phyloP scores from a whole-genome alignment of 805 yeast genomes.

The Ogataea nakhonphanomensis region DNA sequence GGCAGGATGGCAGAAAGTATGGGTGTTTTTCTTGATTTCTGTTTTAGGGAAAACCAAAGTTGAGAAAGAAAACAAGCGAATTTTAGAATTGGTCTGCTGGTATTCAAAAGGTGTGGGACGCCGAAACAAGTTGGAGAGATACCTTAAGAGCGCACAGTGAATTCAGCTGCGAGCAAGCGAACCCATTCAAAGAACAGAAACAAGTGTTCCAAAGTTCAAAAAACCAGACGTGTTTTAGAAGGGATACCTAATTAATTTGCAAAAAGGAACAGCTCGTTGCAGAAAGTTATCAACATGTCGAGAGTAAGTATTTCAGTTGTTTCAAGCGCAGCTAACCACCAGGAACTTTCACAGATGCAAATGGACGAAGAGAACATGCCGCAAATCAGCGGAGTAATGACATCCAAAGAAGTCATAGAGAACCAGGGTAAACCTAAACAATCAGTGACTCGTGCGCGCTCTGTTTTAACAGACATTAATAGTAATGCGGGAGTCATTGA shows the following conservation, averaged over 20 bases:
- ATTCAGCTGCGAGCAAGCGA: not conserved
- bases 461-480: constrained; percentile 29
- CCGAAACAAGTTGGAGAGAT: constrained; percentile 1
- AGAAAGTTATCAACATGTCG: constrained; percentile 2
- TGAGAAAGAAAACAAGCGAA: constrained; percentile 17
- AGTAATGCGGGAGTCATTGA: constrained; percentile 16
- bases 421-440: constrained; percentile 14
- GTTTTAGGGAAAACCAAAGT: constrained; percentile 18
- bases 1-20: constrained; percentile 21
- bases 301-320: constrained; percentile 2
- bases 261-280: not conserved
- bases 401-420: constrained; percentile 13
- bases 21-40: constrained; percentile 17
- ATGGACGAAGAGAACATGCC: constrained; percentile 31
- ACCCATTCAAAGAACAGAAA: not conserved
- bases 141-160: constrained; percentile 1
- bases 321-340: not conserved
- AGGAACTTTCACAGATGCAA: constrained; percentile 29
- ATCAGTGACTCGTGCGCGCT: constrained; percentile 23
- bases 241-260: constrained; percentile 3
- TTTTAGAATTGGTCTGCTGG: constrained; percentile 13
- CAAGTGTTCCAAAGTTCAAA: not conserved
- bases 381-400: constrained; percentile 10
- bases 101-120: constrained; percentile 1
- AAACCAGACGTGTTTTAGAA: constrained; percentile 6